A percentile compares a stretch with the other conserved stretches of the same genome.
Conservation (phyloP, 208 protist genomes). For the Trypanosoma lewisi region DNA sequence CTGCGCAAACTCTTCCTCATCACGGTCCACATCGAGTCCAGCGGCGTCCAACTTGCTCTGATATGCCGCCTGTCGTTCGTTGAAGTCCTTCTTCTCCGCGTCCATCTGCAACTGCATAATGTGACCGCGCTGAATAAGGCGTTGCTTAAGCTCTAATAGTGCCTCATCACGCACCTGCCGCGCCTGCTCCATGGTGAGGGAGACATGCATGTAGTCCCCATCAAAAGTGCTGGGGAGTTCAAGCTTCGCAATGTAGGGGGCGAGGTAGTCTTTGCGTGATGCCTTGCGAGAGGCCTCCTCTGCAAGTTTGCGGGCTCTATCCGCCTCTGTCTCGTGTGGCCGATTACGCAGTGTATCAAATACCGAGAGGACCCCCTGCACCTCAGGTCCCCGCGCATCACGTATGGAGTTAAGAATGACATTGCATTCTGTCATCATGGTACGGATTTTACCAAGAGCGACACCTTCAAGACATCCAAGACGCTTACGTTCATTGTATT, state of each 20-base stretch:
- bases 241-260: conserved; percentile 88
- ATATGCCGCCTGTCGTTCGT: conserved; percentile 62
- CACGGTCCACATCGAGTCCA: conserved; percentile 58
- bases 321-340: conserved; percentile 78
- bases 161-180: conserved; percentile 82
- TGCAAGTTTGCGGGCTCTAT: conserved; percentile 62
- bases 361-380: conserved; percentile 35
- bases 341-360: conserved; percentile 91
- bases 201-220: conserved; percentile 73
- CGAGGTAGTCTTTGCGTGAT: conserved; percentile 86
- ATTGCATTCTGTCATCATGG: conserved; percentile 50
- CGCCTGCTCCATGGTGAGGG: conserved; percentile 71
- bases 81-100: conserved; percentile 86
- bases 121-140: conserved; percentile 86
- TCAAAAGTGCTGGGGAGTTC: conserved; percentile 62
- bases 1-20: conserved; percentile 79
- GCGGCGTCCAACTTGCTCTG: conserved; percentile 68
- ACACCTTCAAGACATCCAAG: conserved; percentile 58
- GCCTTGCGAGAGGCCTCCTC: conserved; percentile 67
- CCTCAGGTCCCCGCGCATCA: not conserved
- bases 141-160: conserved; percentile 84
- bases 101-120: conserved; percentile 92
- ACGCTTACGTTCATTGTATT: conserved; percentile 85
- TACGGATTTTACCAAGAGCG: conserved; percentile 58
- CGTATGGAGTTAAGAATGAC: conserved; percentile 51